Evolutionary conservation across 495 filamentous ascomycete genomes (phyloP), one percentile per base, ranked within the genome.

Genomic region (Penicillium herquei): DNA sequence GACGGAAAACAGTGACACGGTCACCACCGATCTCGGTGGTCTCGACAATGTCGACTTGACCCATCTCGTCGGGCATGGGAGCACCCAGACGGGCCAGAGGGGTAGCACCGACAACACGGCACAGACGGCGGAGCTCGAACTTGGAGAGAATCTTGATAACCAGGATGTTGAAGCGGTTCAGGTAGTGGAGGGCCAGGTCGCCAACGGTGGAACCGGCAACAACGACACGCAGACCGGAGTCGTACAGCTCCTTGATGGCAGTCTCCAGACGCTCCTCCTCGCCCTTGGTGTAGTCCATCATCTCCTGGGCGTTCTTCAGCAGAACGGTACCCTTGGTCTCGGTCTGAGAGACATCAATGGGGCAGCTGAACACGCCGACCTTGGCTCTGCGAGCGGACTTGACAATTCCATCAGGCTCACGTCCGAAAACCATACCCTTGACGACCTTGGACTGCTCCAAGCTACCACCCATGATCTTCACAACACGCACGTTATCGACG

Each of bases 241-340:
- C 94, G 70, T 96, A 86, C 3, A 99, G 80, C 70, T 96, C 94
- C 80, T 98, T 98, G 75, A 99, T 88, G 50, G 85, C 81, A 32
- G 83, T 76, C 76, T 98, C 95, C 26, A 99, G 83, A 63, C 96
- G 94, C 48, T 76, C 78, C 72, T 99, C 95, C 73, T 99, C 95
- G 30, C 94, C 95, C 76, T 94, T 96, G 50, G 91, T 96, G 78
- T 96, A 99, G 70, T 98, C 87, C 54, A 97, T 78, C 91, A 99
- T 97, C 75, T 99, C 95, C 77, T 96, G 89, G 31, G 93, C 92
- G 66, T 96, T 98, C 73, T 98, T 90, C 57, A 99, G 69, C 37
- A 99, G 78, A n/a, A 99, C 95, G 13, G 95, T 99, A n/a, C 95
- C 95, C 79, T 99, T 99, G 62, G 95, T 99, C 76, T 99, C 95